A percentile compares a stretch with the other conserved stretches of the same genome.
Evolutionary conservation across 805 yeast species (phyloP).

Genomic region (Novakomyces olei): DNA sequence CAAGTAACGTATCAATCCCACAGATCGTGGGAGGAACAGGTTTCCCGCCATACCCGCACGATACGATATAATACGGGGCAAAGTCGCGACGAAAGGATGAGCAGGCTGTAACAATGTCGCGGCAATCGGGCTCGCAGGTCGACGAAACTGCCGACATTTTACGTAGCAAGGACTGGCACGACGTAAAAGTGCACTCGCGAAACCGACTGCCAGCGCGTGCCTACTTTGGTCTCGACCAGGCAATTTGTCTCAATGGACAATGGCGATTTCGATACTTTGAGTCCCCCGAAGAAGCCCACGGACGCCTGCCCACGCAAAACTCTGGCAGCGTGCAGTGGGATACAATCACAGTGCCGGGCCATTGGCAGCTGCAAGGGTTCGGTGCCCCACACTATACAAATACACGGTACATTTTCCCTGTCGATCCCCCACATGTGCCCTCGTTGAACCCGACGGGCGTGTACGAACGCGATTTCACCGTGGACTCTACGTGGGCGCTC

Average conservation of each 20-base stretch:
- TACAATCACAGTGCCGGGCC: slow-evolving; percentile 16
- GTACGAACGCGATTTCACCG: slow-evolving; percentile 14
- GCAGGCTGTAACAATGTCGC: too few species aligned
- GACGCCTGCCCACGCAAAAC: slow-evolving; percentile 2
- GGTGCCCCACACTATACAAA: slow-evolving; percentile 20
- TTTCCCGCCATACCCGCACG: too few species aligned
- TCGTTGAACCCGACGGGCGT: slow-evolving; percentile 18
- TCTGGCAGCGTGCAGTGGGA: too few species aligned
- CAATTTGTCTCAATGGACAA: slow-evolving; percentile 11
- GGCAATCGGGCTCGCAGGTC: too few species aligned
- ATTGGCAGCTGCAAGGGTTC: slow-evolving; percentile 19
- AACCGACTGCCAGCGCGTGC: slow-evolving; percentile 8
- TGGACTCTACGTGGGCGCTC: slow-evolving; percentile 9
- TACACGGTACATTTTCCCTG: slow-evolving; percentile 16
- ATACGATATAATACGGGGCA: too few species aligned
- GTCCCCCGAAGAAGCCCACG: slow-evolving; percentile 7
- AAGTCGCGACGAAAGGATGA: too few species aligned
- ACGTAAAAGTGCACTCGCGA: too few species aligned
- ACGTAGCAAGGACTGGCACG: too few species aligned
- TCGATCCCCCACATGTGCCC: slow-evolving; percentile 18
- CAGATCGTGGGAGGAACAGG: too few species aligned
- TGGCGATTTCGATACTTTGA: slow-evolving; percentile 12
- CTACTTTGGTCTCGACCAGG: slow-evolving; percentile 6
- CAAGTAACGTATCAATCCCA: too few species aligned
- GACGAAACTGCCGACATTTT: too few species aligned